phyloP scores from a whole-genome alignment of 2,329 filamentous ascomycete species.

The Beauveria sp. region DNA sequence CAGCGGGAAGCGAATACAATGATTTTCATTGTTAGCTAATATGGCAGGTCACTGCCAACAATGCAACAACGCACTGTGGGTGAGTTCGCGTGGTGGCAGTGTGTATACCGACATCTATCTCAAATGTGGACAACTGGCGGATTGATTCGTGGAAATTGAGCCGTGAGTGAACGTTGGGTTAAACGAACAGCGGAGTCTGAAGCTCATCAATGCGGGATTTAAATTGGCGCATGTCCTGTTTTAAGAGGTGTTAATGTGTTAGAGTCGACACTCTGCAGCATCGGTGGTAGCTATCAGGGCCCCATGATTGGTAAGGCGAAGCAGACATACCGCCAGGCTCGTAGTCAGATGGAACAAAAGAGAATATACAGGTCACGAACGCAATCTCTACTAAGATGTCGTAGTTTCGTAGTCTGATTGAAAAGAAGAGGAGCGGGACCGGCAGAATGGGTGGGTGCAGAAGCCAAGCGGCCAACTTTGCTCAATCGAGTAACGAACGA shows the following conservation, averaged over 20 bases:
- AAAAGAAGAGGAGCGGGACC: background rate
- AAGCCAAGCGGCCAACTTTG: background rate
- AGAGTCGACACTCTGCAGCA: background rate
- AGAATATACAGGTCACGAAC: background rate
- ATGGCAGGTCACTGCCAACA: too few relatives aligned
- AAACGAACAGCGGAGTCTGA: background rate
- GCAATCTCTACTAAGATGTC: background rate
- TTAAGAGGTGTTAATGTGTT: background rate
- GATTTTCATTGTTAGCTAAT: too few relatives aligned
- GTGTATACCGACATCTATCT: too few relatives aligned
- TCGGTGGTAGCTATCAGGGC: background rate
- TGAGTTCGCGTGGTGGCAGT: too few relatives aligned
- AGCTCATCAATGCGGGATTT: background rate
- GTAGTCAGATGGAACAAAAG: background rate
- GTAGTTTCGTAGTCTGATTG: background rate
- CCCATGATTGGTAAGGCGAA: background rate
- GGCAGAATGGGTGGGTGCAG: background rate
- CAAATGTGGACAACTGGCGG: too few relatives aligned
- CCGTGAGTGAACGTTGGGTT: too few relatives aligned
- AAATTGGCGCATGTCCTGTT: background rate
- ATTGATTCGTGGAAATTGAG: slow-evolving; percentile 5
- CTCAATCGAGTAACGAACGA: background rate
- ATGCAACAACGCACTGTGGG: too few relatives aligned
- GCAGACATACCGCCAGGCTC: background rate
- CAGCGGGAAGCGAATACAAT: too few relatives aligned